Conservation (phyloP, 2,329 filamentous ascomycete species). For the Bertia moriformis region DNA sequence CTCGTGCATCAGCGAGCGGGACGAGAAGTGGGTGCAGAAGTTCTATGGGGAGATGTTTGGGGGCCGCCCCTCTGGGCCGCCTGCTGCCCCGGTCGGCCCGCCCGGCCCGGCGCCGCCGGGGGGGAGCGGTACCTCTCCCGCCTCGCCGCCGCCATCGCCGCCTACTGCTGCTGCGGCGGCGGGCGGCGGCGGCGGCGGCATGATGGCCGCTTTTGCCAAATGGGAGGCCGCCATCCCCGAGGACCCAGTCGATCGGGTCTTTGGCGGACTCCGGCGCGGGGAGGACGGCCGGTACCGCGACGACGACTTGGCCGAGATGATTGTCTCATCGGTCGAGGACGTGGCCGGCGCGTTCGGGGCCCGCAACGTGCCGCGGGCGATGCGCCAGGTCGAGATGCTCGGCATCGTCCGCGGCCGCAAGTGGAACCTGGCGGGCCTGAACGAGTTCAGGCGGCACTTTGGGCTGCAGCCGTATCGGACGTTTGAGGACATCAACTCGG, state of each 20-base stretch:
- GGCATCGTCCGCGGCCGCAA: constrained; percentile 46
- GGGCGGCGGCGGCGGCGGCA: constrained; percentile 5
- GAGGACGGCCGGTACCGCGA: constrained; percentile 37
- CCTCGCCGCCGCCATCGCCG: constrained; percentile 4
- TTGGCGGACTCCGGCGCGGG: constrained; percentile 29
- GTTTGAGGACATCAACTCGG: constrained; percentile 43
- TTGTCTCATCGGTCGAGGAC: constrained; percentile 45
- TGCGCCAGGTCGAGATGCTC: constrained; percentile 46
- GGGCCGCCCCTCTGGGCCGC: constrained; percentile 5
- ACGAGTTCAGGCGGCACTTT: constrained; percentile 52
- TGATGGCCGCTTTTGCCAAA: constrained; percentile 2
- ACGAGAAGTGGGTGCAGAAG: constrained; percentile 46
- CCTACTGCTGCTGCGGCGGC: constrained; percentile 4
- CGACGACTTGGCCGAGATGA: constrained; percentile 36
- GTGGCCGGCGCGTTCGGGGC: constrained; percentile 44
- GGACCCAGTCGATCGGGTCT: constrained; percentile 30
- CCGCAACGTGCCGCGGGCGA: constrained; percentile 38
- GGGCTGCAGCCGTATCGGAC: constrained; percentile 36
- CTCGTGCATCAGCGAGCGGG: constrained; percentile 40
- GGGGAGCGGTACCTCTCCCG: constrained; percentile 22
- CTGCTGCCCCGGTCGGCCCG: constrained; percentile 6
- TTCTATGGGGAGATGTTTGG: constrained; percentile 31
- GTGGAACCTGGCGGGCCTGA: constrained; percentile 46
- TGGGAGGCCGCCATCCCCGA: constrained; percentile 23
- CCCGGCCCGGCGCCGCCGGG: constrained; percentile 16